Percentiles rank a stretch among this genome's conserved stretches.
Evolutionary conservation across 306 rosid species (phyloP).

Genomic region (Vicia villosa): DNA sequence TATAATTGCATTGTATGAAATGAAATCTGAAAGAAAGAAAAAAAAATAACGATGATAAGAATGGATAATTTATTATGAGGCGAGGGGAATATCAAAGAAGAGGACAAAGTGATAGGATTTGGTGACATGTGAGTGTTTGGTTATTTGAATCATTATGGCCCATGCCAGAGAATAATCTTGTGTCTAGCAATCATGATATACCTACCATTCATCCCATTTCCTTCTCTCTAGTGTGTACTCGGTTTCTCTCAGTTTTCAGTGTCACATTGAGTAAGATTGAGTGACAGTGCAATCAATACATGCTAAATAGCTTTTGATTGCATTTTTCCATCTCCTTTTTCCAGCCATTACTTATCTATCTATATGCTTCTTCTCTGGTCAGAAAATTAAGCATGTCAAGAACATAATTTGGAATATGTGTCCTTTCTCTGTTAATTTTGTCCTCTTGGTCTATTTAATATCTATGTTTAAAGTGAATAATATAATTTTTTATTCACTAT

Average conservation of each 20-base stretch:
- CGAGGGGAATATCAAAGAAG: slow-evolving; percentile 43
- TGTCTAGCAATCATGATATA: slow-evolving; percentile 60
- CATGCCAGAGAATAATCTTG: slow-evolving; percentile 69
- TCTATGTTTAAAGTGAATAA: not conserved
- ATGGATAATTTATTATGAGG: slow-evolving; percentile 28
- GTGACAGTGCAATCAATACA: slow-evolving; percentile 39
- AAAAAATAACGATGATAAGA: too few relatives aligned
- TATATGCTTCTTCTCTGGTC: not conserved
- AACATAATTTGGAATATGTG: slow-evolving; percentile 19
- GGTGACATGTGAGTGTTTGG: slow-evolving; percentile 63
- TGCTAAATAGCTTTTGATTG: slow-evolving; percentile 31
- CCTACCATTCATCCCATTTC: slow-evolving; percentile 33
- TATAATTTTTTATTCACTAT: slow-evolving; percentile 6
- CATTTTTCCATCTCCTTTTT: slow-evolving; percentile 19
- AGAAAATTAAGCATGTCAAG: slow-evolving; percentile 2
- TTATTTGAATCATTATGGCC: slow-evolving; percentile 60
- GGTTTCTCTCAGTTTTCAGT: slow-evolving; percentile 43
- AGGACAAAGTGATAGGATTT: slow-evolving; percentile 54
- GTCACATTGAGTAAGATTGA: slow-evolving; percentile 40
- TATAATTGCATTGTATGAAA: too few relatives aligned
- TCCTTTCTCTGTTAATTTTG: slow-evolving; percentile 14
- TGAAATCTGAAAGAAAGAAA: too few relatives aligned
- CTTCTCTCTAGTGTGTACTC: slow-evolving; percentile 30
- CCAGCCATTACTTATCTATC: not conserved
- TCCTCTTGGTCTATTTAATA: slow-evolving; percentile 22